Evolutionary conservation across 805 yeast genomes (phyloP), one percentile per base, ranked within the genome.

Genomic region (Suhomyces prunicola): DNA sequence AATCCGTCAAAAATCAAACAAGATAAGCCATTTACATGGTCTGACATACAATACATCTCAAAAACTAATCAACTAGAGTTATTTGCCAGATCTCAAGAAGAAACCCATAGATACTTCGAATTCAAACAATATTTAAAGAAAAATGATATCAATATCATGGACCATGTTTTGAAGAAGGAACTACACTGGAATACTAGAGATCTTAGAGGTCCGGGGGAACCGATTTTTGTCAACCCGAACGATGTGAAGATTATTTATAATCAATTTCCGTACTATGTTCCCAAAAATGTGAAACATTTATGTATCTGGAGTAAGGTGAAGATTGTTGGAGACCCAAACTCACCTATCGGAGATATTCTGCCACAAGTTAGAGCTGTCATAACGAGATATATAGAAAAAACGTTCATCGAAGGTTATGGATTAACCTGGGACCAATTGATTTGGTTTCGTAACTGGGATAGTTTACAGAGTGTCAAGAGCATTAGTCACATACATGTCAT

Each of bases 361-460:
- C 62, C 66, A 0, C 60, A 60, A 9, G 72, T 79, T 19, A 77
- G 81, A 53, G 56, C 52, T 0, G 53, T 69, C 2, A 80, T 85
- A 8, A 78, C 79, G 47, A 58, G 55, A 22, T 79, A 80, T 52
- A 70, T 87, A 9, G 62, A 71, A 3, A 65, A 68, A 48, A 84
- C 86, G 4, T 79, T 87, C 53, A 69, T 76, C n/a, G 66, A 73
- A 27, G 69, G 70, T 31, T 68, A 82, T 40, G 78, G 76, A 8
- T 63, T 74, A 13, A 60, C 67, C 6, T 60, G 72, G 26, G 70
- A 75, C 4, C 68, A 80, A 40, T 60, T 80, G 44, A 63, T 75
- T 1, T 87, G 93, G 93, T 88, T 87, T 66, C 78, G 87, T 58
- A 88, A 88, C 63, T 87, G 88, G 82, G 79, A 85, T 6, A 74